Percentiles rank a stretch among this genome's conserved stretches.
Conservation (phyloP, 306 rosid species). For the Ziziphus jujuba region DNA sequence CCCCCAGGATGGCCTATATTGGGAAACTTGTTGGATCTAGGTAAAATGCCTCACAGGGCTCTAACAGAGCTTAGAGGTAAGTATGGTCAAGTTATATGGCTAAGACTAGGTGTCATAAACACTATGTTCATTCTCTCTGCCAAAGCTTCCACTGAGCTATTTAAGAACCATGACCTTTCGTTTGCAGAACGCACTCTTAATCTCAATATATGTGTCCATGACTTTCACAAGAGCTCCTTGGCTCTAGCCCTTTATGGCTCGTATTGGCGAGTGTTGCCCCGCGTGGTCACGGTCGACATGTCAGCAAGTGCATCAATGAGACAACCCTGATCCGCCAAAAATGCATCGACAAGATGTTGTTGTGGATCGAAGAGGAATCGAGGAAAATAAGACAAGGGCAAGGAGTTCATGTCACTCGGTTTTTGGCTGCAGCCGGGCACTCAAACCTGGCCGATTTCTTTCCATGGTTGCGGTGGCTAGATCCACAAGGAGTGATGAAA, state of each 20-base stretch:
- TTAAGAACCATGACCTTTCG: not conserved
- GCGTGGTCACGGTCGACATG: not conserved
- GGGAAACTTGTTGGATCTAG: not conserved
- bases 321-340: not conserved
- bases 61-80: not conserved
- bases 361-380: not conserved
- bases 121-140: not conserved
- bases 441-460: not conserved
- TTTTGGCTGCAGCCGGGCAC: not conserved
- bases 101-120: not conserved
- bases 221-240: not conserved
- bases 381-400: not conserved
- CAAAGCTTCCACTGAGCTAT: not conserved
- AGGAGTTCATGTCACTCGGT: not conserved
- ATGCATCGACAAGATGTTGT: not conserved
- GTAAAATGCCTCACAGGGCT: not conserved
- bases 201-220: not conserved
- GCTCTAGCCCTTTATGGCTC: not conserved
- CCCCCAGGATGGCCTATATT: not conserved
- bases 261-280: not conserved
- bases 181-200: not conserved
- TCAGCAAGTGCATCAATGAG: not conserved
- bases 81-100: not conserved
- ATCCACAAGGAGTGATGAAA: conserved; percentile 12
- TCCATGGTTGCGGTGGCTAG: conserved; percentile 11